Conservation (phyloP, 2,329 filamentous ascomycete species). For the Aspergillus ustus region DNA sequence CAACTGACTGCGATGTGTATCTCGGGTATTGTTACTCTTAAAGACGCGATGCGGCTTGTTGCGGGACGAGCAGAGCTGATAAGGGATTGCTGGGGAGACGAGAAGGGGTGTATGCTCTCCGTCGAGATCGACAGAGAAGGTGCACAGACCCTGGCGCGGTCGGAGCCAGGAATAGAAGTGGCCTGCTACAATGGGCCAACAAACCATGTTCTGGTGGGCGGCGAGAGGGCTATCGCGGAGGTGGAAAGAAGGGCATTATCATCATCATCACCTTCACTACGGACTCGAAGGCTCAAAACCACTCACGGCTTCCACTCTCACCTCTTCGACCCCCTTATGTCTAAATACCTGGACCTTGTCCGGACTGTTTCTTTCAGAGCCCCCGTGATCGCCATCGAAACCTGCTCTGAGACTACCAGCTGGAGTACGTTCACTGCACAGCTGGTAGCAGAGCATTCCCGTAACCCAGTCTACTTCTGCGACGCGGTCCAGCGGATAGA, state of each 20-base stretch:
- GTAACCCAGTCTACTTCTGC: constrained; percentile 54
- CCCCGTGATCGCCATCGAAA: constrained; percentile 35
- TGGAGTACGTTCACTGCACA: constrained; percentile 5
- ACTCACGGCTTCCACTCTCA: constrained; percentile 56
- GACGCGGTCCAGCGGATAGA: constrained; percentile 49
- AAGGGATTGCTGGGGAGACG: constrained; percentile 36
- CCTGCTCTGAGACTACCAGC: constrained; percentile 14
- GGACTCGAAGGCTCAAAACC: constrained; percentile 47
- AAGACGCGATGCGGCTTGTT: constrained; percentile 36
- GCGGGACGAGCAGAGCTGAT: constrained; percentile 38
- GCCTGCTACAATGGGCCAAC: constrained; percentile 55
- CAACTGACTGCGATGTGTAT: constrained; percentile 44
- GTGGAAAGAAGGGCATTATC: neutral
- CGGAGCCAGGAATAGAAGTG: constrained; percentile 32
- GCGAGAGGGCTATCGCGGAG: constrained; percentile 35
- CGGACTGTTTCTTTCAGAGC: constrained; percentile 35
- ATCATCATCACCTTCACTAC: constrained; percentile 12
- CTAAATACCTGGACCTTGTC: constrained; percentile 31
- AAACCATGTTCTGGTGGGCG: constrained; percentile 50
- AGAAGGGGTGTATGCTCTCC: constrained; percentile 41
- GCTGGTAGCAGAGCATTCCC: constrained; percentile 49
- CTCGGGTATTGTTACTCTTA: constrained; percentile 34
- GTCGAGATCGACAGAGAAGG: constrained; percentile 16
- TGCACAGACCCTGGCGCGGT: constrained; percentile 25
- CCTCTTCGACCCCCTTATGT: constrained; percentile 44